These are phyloP conservation scores for Paxillus rubicundulus DNA, from an alignment of 768 basidiomycete genomes.

Conservation along the genomic window DNA sequence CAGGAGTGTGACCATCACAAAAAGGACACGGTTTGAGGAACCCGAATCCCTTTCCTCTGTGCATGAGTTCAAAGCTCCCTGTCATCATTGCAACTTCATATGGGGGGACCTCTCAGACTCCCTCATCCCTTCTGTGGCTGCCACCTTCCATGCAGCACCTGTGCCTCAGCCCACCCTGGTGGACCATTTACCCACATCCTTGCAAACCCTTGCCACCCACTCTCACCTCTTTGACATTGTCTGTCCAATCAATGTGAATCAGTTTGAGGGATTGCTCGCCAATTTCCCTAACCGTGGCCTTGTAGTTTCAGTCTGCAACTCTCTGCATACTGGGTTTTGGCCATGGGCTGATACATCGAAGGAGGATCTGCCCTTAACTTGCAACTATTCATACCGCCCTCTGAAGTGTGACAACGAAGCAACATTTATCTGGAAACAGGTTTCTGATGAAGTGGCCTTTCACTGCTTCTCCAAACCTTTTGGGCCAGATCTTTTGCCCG, in stretches of 20 bases:
- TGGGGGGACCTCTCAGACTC: neutral
- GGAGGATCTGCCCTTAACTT: constrained; percentile 18
- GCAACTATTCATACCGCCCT: constrained; percentile 21
- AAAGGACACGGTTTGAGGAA: neutral
- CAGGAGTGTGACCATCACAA: no score
- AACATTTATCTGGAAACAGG: no score
- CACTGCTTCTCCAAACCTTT: no score
- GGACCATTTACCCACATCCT: constrained; percentile 11
- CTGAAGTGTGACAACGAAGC: constrained; percentile 5
- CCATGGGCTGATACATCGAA: constrained; percentile 34
- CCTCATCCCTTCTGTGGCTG: neutral
- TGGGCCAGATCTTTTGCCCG: constrained; percentile 25
- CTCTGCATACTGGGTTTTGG: constrained; percentile 44
- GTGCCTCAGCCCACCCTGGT: neutral
- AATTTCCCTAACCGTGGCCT: constrained; percentile 39
- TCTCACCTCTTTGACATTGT: constrained; percentile 36
- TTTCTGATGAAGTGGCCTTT: no score
- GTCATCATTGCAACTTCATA: neutral
- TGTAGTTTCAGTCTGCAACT: constrained; percentile 32
- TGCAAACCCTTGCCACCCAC: constrained; percentile 23
- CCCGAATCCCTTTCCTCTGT: neutral
- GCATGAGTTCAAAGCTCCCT: neutral
- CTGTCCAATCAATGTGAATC: constrained; percentile 35
- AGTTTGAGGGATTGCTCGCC: constrained; percentile 25
- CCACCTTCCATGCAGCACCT: neutral